Evolutionary conservation across 2,329 filamentous ascomycete genomes (phyloP).

Genomic region (Fusarium beomiforme): DNA sequence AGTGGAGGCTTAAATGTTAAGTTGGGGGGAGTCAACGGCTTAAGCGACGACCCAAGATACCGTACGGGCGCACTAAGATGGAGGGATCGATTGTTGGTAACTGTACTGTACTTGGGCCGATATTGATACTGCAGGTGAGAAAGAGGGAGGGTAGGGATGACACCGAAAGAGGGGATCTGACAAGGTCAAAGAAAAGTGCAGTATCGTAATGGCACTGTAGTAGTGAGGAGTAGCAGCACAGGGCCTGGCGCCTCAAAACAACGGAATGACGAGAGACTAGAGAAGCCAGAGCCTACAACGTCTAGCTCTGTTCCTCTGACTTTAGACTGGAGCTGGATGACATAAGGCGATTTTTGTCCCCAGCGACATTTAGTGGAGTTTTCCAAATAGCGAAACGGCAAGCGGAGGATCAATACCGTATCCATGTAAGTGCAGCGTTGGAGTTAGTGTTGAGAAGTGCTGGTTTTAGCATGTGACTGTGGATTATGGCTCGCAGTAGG

Average conservation of each 20-base stretch:
- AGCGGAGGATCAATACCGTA: background rate
- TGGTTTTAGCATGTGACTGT: conserved; percentile 39
- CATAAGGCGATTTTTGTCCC: conserved; percentile 35
- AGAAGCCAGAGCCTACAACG: conserved; percentile 24
- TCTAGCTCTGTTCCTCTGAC: conserved; percentile 8
- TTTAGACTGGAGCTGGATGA: conserved; percentile 32
- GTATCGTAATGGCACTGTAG: conserved; percentile 3
- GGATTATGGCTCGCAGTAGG: conserved; percentile 1
- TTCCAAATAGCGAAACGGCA: conserved; percentile 29
- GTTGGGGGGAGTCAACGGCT: conserved; percentile 25
- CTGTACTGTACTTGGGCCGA: conserved; percentile 15
- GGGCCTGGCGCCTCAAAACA: conserved; percentile 18
- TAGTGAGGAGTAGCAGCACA: conserved; percentile 8
- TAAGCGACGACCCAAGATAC: conserved; percentile 26
- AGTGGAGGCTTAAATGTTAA: conserved; percentile 17
- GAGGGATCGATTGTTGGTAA: background rate
- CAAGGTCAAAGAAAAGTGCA: conserved; percentile 2
- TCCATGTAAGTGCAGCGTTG: background rate
- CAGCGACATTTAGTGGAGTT: conserved; percentile 35
- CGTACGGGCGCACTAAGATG: conserved; percentile 22
- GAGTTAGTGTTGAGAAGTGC: background rate
- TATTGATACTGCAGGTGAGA: conserved; percentile 3
- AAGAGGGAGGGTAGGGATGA: conserved; percentile 5
- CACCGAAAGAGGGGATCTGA: conserved; percentile 3
- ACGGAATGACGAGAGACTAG: conserved; percentile 39